Evolutionary conservation across 805 yeast species (phyloP).

Genomic region (Candida qinlingensis): DNA sequence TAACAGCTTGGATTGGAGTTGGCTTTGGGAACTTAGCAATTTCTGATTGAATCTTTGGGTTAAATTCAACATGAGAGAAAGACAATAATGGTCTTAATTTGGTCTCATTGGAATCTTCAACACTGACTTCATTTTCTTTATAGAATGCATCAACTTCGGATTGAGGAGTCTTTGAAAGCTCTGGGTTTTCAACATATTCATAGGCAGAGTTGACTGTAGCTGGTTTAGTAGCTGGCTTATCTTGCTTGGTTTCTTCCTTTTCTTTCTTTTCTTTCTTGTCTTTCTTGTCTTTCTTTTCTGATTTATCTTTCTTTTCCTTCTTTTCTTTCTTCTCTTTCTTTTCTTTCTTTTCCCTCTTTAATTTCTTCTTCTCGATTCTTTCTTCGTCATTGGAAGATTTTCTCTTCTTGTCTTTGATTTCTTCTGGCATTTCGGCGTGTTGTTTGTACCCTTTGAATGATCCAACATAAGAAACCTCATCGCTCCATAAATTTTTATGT

Average conservation of each 20-base stretch:
- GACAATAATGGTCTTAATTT: conserved; percentile 62
- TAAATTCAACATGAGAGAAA: conserved; percentile 56
- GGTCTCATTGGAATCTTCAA: conserved; percentile 60
- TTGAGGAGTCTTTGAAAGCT: conserved; percentile 39
- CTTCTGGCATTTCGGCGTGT: conserved; percentile 17
- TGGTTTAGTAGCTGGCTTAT: conserved; percentile 19
- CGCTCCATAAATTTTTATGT: conserved; percentile 1
- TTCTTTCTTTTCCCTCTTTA: conserved; percentile 29
- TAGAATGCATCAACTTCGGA: conserved; percentile 59
- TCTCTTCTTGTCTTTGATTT: conserved; percentile 24
- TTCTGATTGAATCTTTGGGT: conserved; percentile 50
- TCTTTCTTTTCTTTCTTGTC: conserved; percentile 31
- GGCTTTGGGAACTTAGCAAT: conserved; percentile 79
- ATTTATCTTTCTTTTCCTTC: conserved; percentile 19
- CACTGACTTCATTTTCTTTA: conserved; percentile 66
- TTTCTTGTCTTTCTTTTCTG: conserved; percentile 19
- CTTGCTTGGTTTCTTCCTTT: conserved; percentile 30
- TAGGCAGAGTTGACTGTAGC: conserved; percentile 2
- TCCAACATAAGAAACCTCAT: conserved; percentile 1
- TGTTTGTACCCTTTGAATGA: not conserved
- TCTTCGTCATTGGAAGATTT: conserved; percentile 17
- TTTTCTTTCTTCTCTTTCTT: conserved; percentile 33
- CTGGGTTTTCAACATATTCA: conserved; percentile 34
- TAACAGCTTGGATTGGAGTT: conserved; percentile 89
- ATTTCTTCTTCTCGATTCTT: conserved; percentile 17